A percentile compares a stretch with the other conserved stretches of the same genome.
Evolutionary conservation across 2,329 filamentous ascomycete species (phyloP).

Genomic region (Pseudomassariella vexata): DNA sequence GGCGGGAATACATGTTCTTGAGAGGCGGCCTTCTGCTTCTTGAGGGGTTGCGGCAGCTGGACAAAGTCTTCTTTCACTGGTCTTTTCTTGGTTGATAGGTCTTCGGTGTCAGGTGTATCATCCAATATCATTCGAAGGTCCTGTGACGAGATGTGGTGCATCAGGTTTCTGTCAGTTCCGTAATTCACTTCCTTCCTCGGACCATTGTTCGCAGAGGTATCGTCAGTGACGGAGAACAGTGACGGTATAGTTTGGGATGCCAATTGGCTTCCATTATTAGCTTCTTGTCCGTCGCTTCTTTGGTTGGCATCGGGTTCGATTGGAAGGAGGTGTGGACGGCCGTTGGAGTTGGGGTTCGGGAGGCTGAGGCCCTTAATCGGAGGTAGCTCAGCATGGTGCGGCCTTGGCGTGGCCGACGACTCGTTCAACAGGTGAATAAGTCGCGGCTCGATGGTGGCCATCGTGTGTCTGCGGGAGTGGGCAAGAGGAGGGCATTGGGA

Average conservation of each 20-base stretch:
- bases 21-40: constrained; percentile 54
- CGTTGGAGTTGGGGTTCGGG: constrained; percentile 34
- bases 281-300: constrained; percentile 29
- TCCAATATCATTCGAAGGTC: constrained; percentile 40
- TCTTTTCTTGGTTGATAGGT: constrained; percentile 49
- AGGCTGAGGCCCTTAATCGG: constrained; percentile 44
- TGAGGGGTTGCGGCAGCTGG: constrained; percentile 57
- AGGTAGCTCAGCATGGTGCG: constrained; percentile 45
- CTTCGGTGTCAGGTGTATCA: constrained; percentile 38
- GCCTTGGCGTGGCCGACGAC: constrained; percentile 40
- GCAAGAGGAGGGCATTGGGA: constrained; percentile 31
- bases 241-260: constrained; percentile 21
- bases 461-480: constrained; percentile 34
- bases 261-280: constrained; percentile 16
- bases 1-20: constrained; percentile 53
- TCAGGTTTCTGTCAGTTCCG: constrained; percentile 16
- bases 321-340: constrained; percentile 34
- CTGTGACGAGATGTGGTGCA: constrained; percentile 31
- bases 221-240: constrained; percentile 20
- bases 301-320: constrained; percentile 45
- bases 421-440: constrained; percentile 61
- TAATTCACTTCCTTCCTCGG: constrained; percentile 18
- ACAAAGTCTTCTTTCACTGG: constrained; percentile 56
- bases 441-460: constrained; percentile 63
- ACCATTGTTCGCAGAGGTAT: constrained; percentile 10